phyloP scores from a whole-genome alignment of 495 filamentous ascomycete genomes.

The Penicillium chermesinum region DNA sequence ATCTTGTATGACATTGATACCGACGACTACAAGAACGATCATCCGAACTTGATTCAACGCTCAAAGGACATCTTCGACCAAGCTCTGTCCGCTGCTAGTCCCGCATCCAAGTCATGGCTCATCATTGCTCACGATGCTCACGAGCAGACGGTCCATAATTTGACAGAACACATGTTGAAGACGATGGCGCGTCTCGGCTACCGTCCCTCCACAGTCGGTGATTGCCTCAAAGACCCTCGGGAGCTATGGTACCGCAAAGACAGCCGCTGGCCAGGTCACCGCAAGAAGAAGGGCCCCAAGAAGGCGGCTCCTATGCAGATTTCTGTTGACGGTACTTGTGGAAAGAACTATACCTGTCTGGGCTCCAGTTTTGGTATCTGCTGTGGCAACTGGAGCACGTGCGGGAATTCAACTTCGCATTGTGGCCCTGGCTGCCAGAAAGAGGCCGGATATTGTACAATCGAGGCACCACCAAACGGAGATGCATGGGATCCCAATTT shows the following conservation, averaged over 20 bases:
- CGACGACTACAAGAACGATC: slow-evolving; percentile 65
- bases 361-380: slow-evolving; percentile 39
- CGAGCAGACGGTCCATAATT: slow-evolving; percentile 67
- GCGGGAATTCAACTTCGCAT: slow-evolving; percentile 45
- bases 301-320: slow-evolving; percentile 30
- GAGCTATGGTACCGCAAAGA: slow-evolving; percentile 65
- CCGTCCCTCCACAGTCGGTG: slow-evolving; percentile 65
- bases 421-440: slow-evolving; percentile 48
- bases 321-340: slow-evolving; percentile 50
- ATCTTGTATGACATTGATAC: slow-evolving; percentile 76
- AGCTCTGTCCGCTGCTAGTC: slow-evolving; percentile 35
- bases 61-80: slow-evolving; percentile 69
- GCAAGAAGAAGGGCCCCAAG: slow-evolving; percentile 28
- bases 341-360: slow-evolving; percentile 43
- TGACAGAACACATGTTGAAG: slow-evolving; percentile 69
- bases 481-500: slow-evolving; percentile 21
- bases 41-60: slow-evolving; percentile 54
- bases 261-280: slow-evolving; percentile 13
- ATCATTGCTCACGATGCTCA: slow-evolving; percentile 79
- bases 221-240: slow-evolving; percentile 66
- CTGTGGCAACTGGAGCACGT: slow-evolving; percentile 40
- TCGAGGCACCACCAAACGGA: slow-evolving; percentile 19
- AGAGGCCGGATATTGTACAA: slow-evolving; percentile 44
- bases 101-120: slow-evolving; percentile 51
- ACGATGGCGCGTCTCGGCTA: slow-evolving; percentile 54